Conservation (phyloP, 2,329 filamentous ascomycete genomes). For the Monilinia fructicola region DNA sequence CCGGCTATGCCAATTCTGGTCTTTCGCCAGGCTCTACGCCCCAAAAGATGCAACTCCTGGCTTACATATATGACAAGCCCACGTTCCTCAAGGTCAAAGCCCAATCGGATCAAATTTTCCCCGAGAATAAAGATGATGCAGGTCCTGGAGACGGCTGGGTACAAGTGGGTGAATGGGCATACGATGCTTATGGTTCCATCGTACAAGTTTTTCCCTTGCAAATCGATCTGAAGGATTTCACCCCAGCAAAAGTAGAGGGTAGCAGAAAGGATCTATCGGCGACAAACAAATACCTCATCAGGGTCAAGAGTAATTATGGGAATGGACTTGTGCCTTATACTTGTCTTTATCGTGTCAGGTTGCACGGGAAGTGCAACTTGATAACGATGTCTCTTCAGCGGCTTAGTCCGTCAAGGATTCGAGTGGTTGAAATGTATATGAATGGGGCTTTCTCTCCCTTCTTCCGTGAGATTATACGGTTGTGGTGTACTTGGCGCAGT, state of each 20-base stretch:
- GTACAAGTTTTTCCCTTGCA: constrained; percentile 56
- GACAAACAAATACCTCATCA: constrained; percentile 55
- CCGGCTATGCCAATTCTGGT: constrained; percentile 48
- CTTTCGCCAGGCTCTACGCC: constrained; percentile 63
- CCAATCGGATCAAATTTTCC: constrained; percentile 41
- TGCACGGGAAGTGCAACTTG: constrained; percentile 49
- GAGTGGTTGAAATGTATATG: background rate
- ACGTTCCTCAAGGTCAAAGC: constrained; percentile 42
- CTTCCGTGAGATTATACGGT: background rate
- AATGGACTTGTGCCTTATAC: constrained; percentile 52
- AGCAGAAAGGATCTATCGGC: constrained; percentile 36
- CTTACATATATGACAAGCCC: constrained; percentile 51
- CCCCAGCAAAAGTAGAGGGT: background rate
- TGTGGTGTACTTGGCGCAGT: background rate
- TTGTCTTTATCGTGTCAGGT: constrained; percentile 62
- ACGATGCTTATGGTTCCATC: constrained; percentile 44
- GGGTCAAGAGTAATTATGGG: constrained; percentile 60
- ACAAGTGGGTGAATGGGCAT: constrained; percentile 58
- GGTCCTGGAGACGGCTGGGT: constrained; percentile 48
- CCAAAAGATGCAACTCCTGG: constrained; percentile 69
- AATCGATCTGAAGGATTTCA: constrained; percentile 50
- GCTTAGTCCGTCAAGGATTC: background rate
- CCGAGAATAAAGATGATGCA: constrained; percentile 37
- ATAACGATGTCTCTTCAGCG: background rate
- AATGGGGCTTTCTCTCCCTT: background rate